Evolutionary conservation across 2,329 filamentous ascomycete species (phyloP).

Genomic region (Aspergillus costaricaensis): DNA sequence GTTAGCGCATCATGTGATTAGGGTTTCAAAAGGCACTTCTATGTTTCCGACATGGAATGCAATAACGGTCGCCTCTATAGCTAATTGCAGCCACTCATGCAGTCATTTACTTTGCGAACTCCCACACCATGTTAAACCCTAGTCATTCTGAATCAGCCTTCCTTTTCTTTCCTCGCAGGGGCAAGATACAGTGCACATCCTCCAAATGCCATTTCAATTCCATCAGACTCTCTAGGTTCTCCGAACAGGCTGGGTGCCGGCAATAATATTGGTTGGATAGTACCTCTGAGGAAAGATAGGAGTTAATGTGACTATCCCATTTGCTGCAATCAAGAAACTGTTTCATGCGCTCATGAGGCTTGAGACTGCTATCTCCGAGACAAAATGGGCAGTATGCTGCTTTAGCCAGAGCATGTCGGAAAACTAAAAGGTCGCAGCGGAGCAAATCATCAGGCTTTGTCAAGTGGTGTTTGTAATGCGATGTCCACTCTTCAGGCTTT

Average conservation of each 20-base stretch:
- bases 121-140: neutral
- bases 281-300: neutral
- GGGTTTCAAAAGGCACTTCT: too few relatives aligned
- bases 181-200: conserved; percentile 7
- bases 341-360: conserved; percentile 1
- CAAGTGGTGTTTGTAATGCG: conserved; percentile 15
- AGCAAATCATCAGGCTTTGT: conserved; percentile 12
- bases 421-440: conserved; percentile 16
- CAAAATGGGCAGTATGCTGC: conserved; percentile 16
- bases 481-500: conserved; percentile 8
- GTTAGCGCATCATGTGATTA: too few relatives aligned
- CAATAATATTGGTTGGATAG: conserved; percentile 2
- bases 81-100: neutral
- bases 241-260: conserved; percentile 4
- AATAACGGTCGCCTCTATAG: too few relatives aligned
- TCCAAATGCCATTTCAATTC: neutral
- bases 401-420: conserved; percentile 17
- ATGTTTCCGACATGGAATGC: too few relatives aligned
- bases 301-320: conserved; percentile 7
- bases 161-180: neutral
- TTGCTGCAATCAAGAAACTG: conserved; percentile 8
- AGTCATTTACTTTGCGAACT: too few relatives aligned
- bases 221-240: neutral
- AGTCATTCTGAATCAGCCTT: neutral
- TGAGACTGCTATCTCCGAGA: conserved; percentile 7